Evolutionary conservation across 2,329 filamentous ascomycete species (phyloP).

Genomic region (Penicillium hesseltinei): DNA sequence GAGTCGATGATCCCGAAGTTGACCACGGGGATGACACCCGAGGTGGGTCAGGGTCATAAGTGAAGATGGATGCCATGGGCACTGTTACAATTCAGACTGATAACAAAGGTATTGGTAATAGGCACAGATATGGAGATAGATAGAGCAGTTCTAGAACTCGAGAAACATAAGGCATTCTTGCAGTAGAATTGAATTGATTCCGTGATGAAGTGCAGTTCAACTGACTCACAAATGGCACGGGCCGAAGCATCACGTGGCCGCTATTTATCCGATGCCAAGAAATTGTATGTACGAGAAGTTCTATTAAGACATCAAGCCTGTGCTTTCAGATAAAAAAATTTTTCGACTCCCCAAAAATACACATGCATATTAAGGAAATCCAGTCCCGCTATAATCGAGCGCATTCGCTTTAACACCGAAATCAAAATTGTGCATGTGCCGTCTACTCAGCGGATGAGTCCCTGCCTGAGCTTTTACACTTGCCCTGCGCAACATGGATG

Average conservation of each 20-base stretch:
- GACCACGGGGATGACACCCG: constrained; percentile 90
- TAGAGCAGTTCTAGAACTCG: constrained; percentile 1
- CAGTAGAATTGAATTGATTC: neutral
- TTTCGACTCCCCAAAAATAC: neutral
- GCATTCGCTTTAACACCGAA: constrained; percentile 1
- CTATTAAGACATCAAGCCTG: neutral
- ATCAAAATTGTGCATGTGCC: neutral
- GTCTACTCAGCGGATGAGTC: constrained; percentile 30
- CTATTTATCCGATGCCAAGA: neutral
- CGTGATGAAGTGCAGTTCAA: constrained; percentile 2
- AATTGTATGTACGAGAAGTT: neutral
- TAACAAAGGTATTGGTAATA: constrained; percentile 15
- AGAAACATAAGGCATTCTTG: constrained; percentile 19
- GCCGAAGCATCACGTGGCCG: constrained; percentile 19
- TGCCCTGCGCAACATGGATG: constrained; percentile 81
- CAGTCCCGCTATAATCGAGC: neutral
- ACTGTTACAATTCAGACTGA: constrained; percentile 12
- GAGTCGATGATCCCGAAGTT: constrained; percentile 51
- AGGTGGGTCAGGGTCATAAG: constrained; percentile 84
- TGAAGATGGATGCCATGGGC: constrained; percentile 89
- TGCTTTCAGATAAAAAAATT: constrained; percentile 7
- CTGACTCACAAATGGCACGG: constrained; percentile 22
- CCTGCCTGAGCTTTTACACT: constrained; percentile 67
- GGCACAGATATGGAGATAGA: constrained; percentile 3
- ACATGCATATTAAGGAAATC: neutral